Conservation (phyloP, 2,329 filamentous ascomycete species). For the Neofusicoccum ribis region DNA sequence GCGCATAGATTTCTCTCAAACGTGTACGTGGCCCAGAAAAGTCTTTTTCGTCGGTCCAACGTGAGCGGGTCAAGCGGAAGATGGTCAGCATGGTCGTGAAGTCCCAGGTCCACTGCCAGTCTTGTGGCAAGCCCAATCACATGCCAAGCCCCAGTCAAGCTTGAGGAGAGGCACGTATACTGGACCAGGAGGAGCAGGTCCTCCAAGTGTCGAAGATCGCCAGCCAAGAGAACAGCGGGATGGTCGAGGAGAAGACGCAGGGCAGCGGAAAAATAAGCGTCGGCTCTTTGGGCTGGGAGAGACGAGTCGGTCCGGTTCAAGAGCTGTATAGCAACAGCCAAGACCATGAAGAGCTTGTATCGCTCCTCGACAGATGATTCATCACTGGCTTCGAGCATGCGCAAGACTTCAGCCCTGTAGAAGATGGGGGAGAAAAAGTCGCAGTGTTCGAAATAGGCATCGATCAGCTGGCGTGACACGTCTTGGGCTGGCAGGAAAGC, state of each 20-base stretch:
- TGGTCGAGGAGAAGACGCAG: not conserved
- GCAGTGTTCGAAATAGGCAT: not conserved
- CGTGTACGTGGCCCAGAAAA: not conserved
- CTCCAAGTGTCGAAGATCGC: not conserved
- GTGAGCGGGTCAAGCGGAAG: not conserved
- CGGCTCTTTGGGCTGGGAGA: not conserved
- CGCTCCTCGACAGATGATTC: not conserved
- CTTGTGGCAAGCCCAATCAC: not conserved
- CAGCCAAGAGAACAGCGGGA: not conserved
- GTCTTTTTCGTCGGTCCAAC: not conserved
- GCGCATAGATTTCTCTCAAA: not conserved
- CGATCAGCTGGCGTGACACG: not conserved
- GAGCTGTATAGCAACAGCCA: not conserved
- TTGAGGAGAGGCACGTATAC: not conserved
- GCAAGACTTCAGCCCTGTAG: not conserved
- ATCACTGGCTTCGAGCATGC: not conserved
- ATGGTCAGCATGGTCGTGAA: not conserved
- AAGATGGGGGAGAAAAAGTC: constrained; percentile 1
- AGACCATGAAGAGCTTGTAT: not conserved
- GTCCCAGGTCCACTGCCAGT: not conserved
- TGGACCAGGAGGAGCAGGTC: not conserved
- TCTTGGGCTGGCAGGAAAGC: not conserved
- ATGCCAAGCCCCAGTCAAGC: not conserved
- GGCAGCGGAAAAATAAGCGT: not conserved
- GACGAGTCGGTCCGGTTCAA: not conserved